Percentiles rank a stretch among this genome's conserved stretches.
phyloP scores from a whole-genome alignment of 352 stramenopile genomes.

The Globisporangium barbulae region DNA sequence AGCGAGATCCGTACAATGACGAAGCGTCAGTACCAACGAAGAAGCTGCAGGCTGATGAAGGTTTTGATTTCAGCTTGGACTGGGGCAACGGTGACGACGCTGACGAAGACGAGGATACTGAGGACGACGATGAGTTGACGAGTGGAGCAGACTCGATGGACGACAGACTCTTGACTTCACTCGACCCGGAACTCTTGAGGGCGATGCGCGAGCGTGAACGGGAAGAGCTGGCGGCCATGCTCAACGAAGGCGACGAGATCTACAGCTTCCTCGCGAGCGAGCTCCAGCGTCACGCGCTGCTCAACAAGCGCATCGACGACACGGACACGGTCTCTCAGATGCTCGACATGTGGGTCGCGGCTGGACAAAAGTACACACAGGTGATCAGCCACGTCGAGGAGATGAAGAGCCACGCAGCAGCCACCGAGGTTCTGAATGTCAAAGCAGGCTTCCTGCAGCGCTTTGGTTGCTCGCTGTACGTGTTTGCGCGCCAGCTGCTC shows the following conservation, averaged over 20 bases:
- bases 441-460: conserved; percentile 38
- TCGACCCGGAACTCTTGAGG: conserved; percentile 17
- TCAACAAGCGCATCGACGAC: conserved; percentile 29
- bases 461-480: conserved; percentile 56
- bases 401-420: not conserved
- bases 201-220: conserved; percentile 16
- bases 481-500: conserved; percentile 63
- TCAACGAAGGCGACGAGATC: conserved; percentile 64
- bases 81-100: conserved; percentile 17
- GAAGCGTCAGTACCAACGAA: not conserved
- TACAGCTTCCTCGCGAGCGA: conserved; percentile 52
- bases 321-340: conserved; percentile 47
- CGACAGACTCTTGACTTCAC: not conserved
- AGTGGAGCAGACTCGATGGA: not conserved
- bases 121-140: not conserved
- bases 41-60: not conserved
- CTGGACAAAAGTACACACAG: conserved; percentile 65
- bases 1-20: not conserved
- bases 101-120: not conserved
- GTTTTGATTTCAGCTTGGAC: conserved; percentile 17
- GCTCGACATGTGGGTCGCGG: conserved; percentile 61
- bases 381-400: conserved; percentile 39
- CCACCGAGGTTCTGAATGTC: not conserved
- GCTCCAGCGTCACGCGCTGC: conserved; percentile 29
- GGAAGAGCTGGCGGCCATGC: conserved; percentile 20